Percentiles rank a stretch among this genome's conserved stretches.
Evolutionary conservation across 805 yeast genomes (phyloP).

Genomic region (Ogataea trehaloabstinens): DNA sequence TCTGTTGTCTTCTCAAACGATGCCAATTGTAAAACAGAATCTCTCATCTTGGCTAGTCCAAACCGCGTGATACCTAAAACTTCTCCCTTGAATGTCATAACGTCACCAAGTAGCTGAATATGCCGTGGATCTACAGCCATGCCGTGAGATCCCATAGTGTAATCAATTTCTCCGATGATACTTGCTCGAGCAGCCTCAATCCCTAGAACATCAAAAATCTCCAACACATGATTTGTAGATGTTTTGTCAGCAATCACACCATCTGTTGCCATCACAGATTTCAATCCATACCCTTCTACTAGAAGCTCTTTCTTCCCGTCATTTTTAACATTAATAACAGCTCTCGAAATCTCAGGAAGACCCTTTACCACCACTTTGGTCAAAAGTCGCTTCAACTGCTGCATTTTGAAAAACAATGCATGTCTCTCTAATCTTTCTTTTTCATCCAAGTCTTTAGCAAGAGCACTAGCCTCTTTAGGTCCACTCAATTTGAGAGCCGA

Average conservation of each 20-base stretch:
- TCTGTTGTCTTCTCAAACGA: slow-evolving; percentile 98
- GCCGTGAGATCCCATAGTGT: slow-evolving; percentile 98
- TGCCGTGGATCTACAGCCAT: slow-evolving; percentile 99
- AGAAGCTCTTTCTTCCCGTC: slow-evolving; percentile 84
- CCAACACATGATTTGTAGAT: slow-evolving; percentile 87
- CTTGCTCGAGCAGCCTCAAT: slow-evolving; percentile 97
- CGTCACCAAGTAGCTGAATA: slow-evolving; percentile 94
- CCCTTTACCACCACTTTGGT: slow-evolving; percentile 94
- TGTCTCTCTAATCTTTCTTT: slow-evolving; percentile 37
- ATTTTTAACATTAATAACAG: slow-evolving; percentile 90
- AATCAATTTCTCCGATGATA: slow-evolving; percentile 90
- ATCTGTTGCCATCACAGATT: slow-evolving; percentile 95
- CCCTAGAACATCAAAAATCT: slow-evolving; percentile 85
- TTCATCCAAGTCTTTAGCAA: slow-evolving; percentile 35
- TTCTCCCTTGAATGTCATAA: slow-evolving; percentile 98
- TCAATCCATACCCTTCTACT: slow-evolving; percentile 96
- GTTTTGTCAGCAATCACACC: slow-evolving; percentile 91
- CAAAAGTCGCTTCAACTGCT: slow-evolving; percentile 78
- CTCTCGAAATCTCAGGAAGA: slow-evolving; percentile 84
- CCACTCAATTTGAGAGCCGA: slow-evolving; percentile 41
- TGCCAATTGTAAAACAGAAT: slow-evolving; percentile 93
- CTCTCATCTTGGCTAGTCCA: slow-evolving; percentile 98
- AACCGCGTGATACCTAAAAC: slow-evolving; percentile 97
- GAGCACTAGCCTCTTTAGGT: slow-evolving; percentile 29
- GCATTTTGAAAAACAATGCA: slow-evolving; percentile 82